Conservation (phyloP, 116 monocot species). For the Posidonia oceanica region DNA sequence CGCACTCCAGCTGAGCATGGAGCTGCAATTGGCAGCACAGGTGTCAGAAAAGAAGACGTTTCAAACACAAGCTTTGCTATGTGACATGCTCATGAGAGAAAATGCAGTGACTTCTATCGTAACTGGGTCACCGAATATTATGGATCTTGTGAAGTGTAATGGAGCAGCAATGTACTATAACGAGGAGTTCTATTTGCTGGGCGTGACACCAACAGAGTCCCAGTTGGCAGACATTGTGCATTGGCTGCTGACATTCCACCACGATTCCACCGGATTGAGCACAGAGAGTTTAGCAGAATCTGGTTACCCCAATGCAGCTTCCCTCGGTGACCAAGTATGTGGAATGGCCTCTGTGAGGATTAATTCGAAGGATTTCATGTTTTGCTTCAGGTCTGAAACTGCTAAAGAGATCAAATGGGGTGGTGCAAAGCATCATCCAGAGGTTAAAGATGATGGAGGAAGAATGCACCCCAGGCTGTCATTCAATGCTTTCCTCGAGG, state of each 20-base stretch:
- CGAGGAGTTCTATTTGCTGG: conserved; percentile 41
- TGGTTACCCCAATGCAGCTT: conserved; percentile 44
- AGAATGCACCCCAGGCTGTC: conserved; percentile 74
- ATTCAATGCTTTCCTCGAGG: conserved; percentile 70
- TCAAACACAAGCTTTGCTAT: conserved; percentile 56
- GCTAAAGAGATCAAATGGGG: conserved; percentile 79
- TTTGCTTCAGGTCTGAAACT: conserved; percentile 72
- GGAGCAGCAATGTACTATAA: conserved; percentile 62
- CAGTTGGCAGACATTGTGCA: conserved; percentile 60
- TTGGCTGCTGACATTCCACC: conserved; percentile 37
- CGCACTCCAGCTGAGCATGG: conserved; percentile 64
- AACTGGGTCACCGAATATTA: conserved; percentile 61
- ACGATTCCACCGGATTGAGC: conserved; percentile 67
- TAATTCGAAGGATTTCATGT: conserved; percentile 45
- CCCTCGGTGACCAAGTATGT: conserved; percentile 56
- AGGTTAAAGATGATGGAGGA: conserved; percentile 53
- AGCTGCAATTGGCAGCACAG: conserved; percentile 54
- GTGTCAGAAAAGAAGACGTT: conserved; percentile 59
- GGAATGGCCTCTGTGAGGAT: conserved; percentile 69
- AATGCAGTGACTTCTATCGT: conserved; percentile 37
- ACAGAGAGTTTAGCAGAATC: conserved; percentile 63
- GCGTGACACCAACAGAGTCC: conserved; percentile 40
- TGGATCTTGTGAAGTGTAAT: conserved; percentile 81
- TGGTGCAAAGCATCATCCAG: conserved; percentile 68
- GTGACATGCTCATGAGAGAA: conserved; percentile 66